Evolutionary conservation across 768 basidiomycete species (phyloP).

Genomic region (Tylopilus sp.): DNA sequence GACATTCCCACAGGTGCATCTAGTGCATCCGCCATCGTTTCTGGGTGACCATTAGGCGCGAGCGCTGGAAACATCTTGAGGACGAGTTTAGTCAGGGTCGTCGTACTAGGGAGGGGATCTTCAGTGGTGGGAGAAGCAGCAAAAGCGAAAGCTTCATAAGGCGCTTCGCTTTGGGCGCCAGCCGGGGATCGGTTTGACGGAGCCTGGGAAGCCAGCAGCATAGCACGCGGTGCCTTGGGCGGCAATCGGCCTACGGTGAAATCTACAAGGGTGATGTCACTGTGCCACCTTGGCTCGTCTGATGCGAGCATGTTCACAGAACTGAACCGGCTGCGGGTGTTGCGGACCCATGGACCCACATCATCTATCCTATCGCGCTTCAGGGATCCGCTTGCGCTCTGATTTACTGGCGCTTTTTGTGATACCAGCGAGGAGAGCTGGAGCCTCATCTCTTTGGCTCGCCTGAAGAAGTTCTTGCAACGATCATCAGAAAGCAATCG

Average conservation of each 20-base stretch:
- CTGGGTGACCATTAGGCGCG: background rate
- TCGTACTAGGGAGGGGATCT: background rate
- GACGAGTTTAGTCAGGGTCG: slow-evolving; percentile 3
- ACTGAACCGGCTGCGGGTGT: slow-evolving; percentile 14
- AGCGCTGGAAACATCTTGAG: slow-evolving; percentile 10
- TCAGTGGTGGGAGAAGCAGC: slow-evolving; percentile 5
- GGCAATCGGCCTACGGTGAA: slow-evolving; percentile 5
- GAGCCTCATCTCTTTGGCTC: slow-evolving; percentile 24
- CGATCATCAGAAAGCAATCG: slow-evolving; percentile 28
- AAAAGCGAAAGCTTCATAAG: background rate
- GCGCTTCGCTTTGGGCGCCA: background rate
- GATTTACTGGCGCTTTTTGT: slow-evolving; percentile 2
- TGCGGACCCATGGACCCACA: slow-evolving; percentile 12
- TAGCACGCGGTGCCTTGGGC: slow-evolving; percentile 22
- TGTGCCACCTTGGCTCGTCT: slow-evolving; percentile 21
- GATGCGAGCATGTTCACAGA: slow-evolving; percentile 12
- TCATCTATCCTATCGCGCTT: slow-evolving; percentile 14
- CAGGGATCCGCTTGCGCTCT: background rate
- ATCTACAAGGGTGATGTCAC: slow-evolving; percentile 26
- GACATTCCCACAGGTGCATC: background rate
- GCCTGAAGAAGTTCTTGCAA: slow-evolving; percentile 18
- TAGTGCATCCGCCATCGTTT: background rate
- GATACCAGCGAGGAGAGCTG: slow-evolving; percentile 17
- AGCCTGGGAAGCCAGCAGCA: slow-evolving; percentile 12
- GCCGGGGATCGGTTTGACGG: background rate